Base-by-base conservation (phyloP, 306 rosid species). In the Pyrus bretschneideri region DNA sequence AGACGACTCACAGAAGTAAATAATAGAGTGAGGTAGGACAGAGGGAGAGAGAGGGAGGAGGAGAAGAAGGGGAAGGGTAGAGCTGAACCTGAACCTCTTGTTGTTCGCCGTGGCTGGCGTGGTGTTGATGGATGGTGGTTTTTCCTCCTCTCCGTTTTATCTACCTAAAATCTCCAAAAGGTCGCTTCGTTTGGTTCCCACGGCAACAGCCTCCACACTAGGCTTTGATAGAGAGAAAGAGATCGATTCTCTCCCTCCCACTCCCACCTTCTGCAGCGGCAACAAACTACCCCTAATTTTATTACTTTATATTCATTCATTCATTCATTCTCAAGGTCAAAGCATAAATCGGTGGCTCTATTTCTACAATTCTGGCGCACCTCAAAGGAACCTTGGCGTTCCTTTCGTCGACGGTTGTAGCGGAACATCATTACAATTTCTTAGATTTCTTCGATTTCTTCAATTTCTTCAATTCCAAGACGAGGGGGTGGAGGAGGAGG, bases 331-430 rank as follows among this genome's bases (percentile, higher is more conserved):
- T 54, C 59, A 19, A 54, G 22, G 6, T 54, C 7, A 0, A 18
- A 54, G n/a, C 11, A n/a, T n/a, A 17, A 54, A 6, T 54, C 23
- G 59, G n/a, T 54, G 23, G 21, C 59, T 54, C 19, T 35, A 9
- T 9, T 40, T 40, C 54, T 55, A 71, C 7, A 51, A 67, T 78
- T 76, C 90, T 76, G 87, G 87, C 87, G 42, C 75, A 85, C 82
- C 72, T 82, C 55, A 84, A 72, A 52, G 67, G 74, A 81, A 81
- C 88, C 88, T 83, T 84, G 81, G 74, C 69, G 57, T 82, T 76
- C 77, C 60, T 82, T 68, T 49, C 77, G 3, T 82, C 81, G 70
- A 15, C 12, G 12, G 12, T 73, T 73, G 75, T 78, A 27, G 67
- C 52, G n/a, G 59, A 17, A 14, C 61, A 85, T 72, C 86, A 70